A percentile compares a stretch with the other conserved stretches of the same genome.
Conservation (phyloP, 352 stramenopile genomes). For the Aphanomyces stellatus region DNA sequence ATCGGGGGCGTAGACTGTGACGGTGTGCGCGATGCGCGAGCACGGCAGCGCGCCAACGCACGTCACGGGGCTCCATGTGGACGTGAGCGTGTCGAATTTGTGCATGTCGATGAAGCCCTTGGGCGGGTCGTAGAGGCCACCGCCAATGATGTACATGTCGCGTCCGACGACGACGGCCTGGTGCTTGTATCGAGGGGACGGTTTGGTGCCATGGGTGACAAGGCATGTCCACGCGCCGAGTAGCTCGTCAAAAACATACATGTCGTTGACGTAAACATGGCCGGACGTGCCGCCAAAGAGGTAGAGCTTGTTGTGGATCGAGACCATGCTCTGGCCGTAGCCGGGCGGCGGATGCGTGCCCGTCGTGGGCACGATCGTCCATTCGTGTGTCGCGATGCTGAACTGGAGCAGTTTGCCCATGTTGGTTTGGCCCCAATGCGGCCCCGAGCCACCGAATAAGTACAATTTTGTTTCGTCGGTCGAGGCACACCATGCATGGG, state of each 20-base stretch:
- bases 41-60: constrained; percentile 51
- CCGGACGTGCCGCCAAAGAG: constrained; percentile 73
- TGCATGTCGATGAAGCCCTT: constrained; percentile 73
- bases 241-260: constrained; percentile 73
- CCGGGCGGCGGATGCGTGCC: constrained; percentile 55
- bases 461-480: constrained; percentile 71
- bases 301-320: constrained; percentile 73
- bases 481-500: constrained; percentile 64
- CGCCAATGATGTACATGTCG: constrained; percentile 72
- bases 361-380: constrained; percentile 64
- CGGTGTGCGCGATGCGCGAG: constrained; percentile 73
- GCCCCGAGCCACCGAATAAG: constrained; percentile 62
- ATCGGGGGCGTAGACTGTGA: constrained; percentile 38
- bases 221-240: constrained; percentile 65
- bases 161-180: constrained; percentile 58
- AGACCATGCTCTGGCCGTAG: constrained; percentile 67
- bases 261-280: constrained; percentile 77
- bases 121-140: constrained; percentile 68
- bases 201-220: constrained; percentile 46
- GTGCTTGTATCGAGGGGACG: constrained; percentile 77
- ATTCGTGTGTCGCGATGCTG: constrained; percentile 65
- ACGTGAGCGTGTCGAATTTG: constrained; percentile 64
- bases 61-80: constrained; percentile 53
- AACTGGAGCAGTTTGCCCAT: constrained; percentile 82
- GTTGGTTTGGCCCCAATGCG: constrained; percentile 79